phyloP scores from a whole-genome alignment of 2,329 filamentous ascomycete genomes.

The Cladosporium sp. region DNA sequence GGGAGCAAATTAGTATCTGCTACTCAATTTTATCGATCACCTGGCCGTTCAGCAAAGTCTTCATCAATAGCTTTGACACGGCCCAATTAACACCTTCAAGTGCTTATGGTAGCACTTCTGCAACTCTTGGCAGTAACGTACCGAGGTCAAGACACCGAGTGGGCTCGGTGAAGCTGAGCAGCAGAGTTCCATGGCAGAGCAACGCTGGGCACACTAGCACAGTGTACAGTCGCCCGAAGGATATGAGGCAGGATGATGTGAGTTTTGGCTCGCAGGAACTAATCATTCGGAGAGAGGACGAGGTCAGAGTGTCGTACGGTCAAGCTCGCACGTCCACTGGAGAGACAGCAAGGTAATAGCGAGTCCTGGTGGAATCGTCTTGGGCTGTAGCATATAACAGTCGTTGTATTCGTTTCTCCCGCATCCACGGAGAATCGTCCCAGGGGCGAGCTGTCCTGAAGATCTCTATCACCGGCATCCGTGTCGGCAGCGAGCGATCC shows the following conservation, averaged over 20 bases:
- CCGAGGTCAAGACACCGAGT: neutral
- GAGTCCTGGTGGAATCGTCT: no score
- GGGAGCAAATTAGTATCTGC: constrained; percentile 1
- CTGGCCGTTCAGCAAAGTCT: neutral
- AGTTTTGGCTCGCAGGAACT: constrained; percentile 7
- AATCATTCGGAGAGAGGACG: constrained; percentile 10
- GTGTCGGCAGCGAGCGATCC: no score
- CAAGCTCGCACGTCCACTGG: neutral
- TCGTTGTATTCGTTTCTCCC: no score
- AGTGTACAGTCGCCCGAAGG: neutral
- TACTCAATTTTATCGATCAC: constrained; percentile 1
- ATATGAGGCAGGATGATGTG: neutral
- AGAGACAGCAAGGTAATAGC: no score
- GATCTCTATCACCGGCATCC: no score
- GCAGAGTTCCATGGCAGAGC: neutral
- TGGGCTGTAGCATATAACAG: no score
- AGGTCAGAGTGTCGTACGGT: neutral
- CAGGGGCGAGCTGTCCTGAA: no score
- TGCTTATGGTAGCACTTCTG: neutral
- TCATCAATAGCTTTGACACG: neutral
- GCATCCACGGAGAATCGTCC: no score
- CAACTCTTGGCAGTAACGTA: no score
- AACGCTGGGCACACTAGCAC: neutral
- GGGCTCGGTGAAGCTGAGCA: neutral
- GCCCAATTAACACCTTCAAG: neutral